Conservation (phyloP, 2,329 filamentous ascomycete species). For the Westerdykella ornata region DNA sequence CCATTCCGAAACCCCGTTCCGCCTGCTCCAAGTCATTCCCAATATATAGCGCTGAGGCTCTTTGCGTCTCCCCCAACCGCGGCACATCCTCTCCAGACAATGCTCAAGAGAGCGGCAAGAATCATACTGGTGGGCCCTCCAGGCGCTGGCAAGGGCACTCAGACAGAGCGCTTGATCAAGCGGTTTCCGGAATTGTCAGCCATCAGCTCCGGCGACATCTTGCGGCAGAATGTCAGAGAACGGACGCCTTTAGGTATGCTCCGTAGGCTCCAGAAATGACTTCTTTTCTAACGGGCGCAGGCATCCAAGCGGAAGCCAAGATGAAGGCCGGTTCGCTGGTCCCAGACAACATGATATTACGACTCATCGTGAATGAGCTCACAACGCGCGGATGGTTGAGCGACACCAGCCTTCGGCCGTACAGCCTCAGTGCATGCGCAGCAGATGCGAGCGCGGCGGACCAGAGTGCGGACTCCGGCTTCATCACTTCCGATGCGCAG, state of each 20-base stretch:
- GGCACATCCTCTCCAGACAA: slow-evolving; percentile 2
- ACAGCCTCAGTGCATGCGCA: slow-evolving; percentile 41
- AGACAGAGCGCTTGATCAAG: slow-evolving; percentile 79
- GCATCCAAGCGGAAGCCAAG: slow-evolving; percentile 80
- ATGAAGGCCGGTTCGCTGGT: slow-evolving; percentile 90
- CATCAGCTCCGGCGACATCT: slow-evolving; percentile 87
- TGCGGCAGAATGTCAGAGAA: slow-evolving; percentile 87
- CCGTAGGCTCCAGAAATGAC: neutral
- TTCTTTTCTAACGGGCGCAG: slow-evolving; percentile 42
- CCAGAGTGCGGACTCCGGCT: slow-evolving; percentile 37
- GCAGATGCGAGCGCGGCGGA: slow-evolving; percentile 21
- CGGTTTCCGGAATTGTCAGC: slow-evolving; percentile 83
- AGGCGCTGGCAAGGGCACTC: slow-evolving; percentile 95
- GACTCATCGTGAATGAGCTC: slow-evolving; percentile 86
- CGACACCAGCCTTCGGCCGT: slow-evolving; percentile 41
- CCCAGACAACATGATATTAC: slow-evolving; percentile 82
- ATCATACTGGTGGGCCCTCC: slow-evolving; percentile 93
- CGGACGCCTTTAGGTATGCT: slow-evolving; percentile 71
- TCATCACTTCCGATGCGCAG: slow-evolving; percentile 32
- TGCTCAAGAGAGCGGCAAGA: slow-evolving; percentile 62
- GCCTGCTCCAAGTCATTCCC: slow-evolving; percentile 2
- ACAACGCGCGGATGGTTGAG: slow-evolving; percentile 77
- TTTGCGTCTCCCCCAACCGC: neutral
- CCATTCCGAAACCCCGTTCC: slow-evolving; percentile 10
- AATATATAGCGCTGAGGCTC: neutral